phyloP scores from a whole-genome alignment of 1,284 basidiomycete species.

The Irpex sp. region DNA sequence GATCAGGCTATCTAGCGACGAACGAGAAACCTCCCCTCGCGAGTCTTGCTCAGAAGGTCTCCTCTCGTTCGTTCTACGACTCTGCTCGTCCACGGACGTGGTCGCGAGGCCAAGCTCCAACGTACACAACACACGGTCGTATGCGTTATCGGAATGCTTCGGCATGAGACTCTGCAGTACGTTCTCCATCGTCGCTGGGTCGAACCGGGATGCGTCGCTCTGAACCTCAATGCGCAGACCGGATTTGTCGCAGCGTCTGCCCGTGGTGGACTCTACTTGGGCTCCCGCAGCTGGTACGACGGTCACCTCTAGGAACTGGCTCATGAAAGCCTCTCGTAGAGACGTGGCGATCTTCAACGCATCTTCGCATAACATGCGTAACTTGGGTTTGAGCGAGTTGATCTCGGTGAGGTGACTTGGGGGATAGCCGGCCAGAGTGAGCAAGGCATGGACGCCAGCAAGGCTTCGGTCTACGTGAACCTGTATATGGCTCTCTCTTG shows the following conservation, averaged over 20 bases:
- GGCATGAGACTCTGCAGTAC: conserved; percentile 27
- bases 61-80: not conserved
- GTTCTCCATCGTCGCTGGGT: conserved; percentile 31
- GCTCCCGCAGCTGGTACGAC: conserved; percentile 19
- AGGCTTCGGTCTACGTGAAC: conserved; percentile 24
- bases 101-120: conserved; percentile 31
- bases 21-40: not conserved
- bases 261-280: not conserved
- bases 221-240: conserved; percentile 4
- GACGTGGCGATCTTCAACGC: conserved; percentile 28
- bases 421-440: conserved; percentile 30
- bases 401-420: conserved; percentile 23
- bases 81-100: not conserved
- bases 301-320: conserved; percentile 30
- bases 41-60: not conserved
- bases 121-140: conserved; percentile 31
- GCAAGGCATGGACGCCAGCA: conserved; percentile 31
- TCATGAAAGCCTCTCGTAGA: conserved; percentile 33
- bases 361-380: conserved; percentile 20
- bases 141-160: conserved; percentile 19
- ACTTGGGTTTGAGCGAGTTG: conserved; percentile 12
- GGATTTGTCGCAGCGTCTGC: not conserved
- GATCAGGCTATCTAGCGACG: not conserved
- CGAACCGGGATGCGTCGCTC: conserved; percentile 21
- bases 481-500: conserved; percentile 13